Conservation (phyloP, 2,329 filamentous ascomycete genomes). For the Botrytis tulipae region DNA sequence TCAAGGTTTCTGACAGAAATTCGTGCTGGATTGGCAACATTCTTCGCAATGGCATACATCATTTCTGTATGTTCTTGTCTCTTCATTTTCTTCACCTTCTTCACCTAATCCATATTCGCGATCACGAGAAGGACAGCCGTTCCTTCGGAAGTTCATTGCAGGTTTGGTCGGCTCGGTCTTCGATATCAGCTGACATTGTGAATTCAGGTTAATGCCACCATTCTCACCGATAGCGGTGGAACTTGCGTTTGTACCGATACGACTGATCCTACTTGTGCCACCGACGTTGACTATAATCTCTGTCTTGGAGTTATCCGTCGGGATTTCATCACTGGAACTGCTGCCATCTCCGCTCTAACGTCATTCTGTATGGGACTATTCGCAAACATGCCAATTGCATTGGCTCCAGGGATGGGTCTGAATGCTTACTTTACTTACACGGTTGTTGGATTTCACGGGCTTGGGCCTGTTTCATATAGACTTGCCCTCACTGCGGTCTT, state of each 20-base stretch:
- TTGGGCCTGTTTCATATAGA: slow-evolving; percentile 68
- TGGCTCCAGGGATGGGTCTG: slow-evolving; percentile 77
- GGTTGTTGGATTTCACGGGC: slow-evolving; percentile 75
- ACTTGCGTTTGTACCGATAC: slow-evolving; percentile 61
- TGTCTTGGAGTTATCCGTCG: slow-evolving; percentile 52
- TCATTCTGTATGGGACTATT: slow-evolving; percentile 83
- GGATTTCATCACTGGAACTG: slow-evolving; percentile 80
- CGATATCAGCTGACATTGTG: slow-evolving; percentile 49
- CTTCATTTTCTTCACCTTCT: slow-evolving; percentile 56
- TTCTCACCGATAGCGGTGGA: slow-evolving; percentile 56
- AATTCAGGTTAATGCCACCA: slow-evolving; percentile 41
- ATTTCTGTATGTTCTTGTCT: slow-evolving; percentile 62
- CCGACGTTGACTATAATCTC: slow-evolving; percentile 35
- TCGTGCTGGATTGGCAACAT: slow-evolving; percentile 75
- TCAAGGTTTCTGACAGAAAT: slow-evolving; percentile 81
- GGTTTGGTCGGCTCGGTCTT: slow-evolving; percentile 56
- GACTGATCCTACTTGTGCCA: slow-evolving; percentile 30
- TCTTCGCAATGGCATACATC: slow-evolving; percentile 69
- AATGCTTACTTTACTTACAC: slow-evolving; percentile 86
- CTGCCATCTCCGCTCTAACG: slow-evolving; percentile 74
- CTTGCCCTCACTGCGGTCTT: slow-evolving; percentile 84
- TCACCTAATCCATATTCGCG: slow-evolving; percentile 43
- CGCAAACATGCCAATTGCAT: slow-evolving; percentile 69
- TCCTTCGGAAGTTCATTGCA: neutral
- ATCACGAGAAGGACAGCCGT: slow-evolving; percentile 27